Evolutionary conservation across 768 basidiomycete species (phyloP), one percentile per base, ranked within the genome.

Genomic region (Trametes cinnabarina): DNA sequence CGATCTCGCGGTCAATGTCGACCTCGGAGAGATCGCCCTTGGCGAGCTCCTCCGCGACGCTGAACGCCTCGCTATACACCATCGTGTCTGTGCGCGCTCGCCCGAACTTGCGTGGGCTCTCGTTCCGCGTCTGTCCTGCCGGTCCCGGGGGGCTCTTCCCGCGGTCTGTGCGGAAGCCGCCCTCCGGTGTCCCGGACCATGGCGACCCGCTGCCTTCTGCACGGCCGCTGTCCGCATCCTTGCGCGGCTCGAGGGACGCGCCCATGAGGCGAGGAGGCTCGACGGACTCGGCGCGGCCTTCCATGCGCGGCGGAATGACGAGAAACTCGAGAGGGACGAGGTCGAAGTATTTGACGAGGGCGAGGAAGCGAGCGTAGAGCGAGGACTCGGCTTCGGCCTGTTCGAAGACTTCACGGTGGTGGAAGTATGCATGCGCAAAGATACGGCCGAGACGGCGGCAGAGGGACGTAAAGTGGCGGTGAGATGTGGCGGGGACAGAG

Each of bases 351-450:
- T 81, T 78, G 8, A 89, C 88, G 57, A 96, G 82, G 11, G 87
- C 87, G 55, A 94, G 81, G 77, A 96, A 96, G 65, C 94, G 88
- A 34, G 88, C 87, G 68, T 96, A 95, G 3, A 97, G 78, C 0
- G 90, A 90, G 7, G 89, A 92, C 72, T 97, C 94, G 6, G 86
- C 91, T 74, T 95, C 93, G 28, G 88, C 88, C 69, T 92, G 89
- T 64, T 92, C 88, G 69, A 96, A 96, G 0, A 85, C 84, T 69
- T 94, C 94, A 62, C 92, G 87, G 72, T 96, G 94, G 70, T 94
- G 92, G 75, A 88, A 95, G 77, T 94, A 98, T 2, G 94, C 94
- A 72, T 99, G 96, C 0, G 92, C 92, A 68, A 99, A 98, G 61
- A 98, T 94, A 35, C 96, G 86, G 1, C 94, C 94, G 1, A 98